Conservation (phyloP, 2,329 filamentous ascomycete species). For the Ophiostoma triangulosporum region DNA sequence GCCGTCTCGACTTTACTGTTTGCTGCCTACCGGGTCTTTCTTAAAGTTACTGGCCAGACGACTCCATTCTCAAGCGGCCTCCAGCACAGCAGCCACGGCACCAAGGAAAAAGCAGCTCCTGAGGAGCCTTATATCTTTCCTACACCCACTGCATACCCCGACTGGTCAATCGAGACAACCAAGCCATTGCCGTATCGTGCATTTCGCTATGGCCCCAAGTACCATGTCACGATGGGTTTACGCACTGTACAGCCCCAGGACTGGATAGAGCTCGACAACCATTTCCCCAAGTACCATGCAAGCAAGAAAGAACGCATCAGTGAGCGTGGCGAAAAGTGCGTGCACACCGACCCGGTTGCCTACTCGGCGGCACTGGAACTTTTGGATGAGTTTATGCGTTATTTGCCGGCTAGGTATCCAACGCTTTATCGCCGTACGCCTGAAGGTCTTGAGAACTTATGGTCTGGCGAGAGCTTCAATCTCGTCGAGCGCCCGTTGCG, state of each 20-base stretch:
- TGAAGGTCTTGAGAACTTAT: not conserved
- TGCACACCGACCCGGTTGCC: not conserved
- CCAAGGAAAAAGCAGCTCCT: not conserved
- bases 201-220: not conserved
- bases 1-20: not conserved
- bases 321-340: not conserved
- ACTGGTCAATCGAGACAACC: not conserved
- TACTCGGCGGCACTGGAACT: not conserved
- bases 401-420: not conserved
- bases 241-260: not conserved
- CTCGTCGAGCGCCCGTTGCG: not conserved
- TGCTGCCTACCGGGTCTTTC: not conserved
- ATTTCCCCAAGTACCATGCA: slow-evolving; percentile 1
- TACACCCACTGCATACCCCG: not conserved
- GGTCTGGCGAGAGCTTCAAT: not conserved
- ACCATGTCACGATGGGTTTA: not conserved
- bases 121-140: not conserved
- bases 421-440: not conserved
- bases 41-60: not conserved
- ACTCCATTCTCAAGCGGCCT: not conserved
- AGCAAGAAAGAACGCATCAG: not conserved
- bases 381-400: not conserved
- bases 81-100: too few relatives aligned
- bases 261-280: slow-evolving; percentile 1
- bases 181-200: not conserved